These are phyloP conservation scores for Boletellus emodensis DNA, from an alignment of 768 basidiomycete species.

Conservation along the genomic window DNA sequence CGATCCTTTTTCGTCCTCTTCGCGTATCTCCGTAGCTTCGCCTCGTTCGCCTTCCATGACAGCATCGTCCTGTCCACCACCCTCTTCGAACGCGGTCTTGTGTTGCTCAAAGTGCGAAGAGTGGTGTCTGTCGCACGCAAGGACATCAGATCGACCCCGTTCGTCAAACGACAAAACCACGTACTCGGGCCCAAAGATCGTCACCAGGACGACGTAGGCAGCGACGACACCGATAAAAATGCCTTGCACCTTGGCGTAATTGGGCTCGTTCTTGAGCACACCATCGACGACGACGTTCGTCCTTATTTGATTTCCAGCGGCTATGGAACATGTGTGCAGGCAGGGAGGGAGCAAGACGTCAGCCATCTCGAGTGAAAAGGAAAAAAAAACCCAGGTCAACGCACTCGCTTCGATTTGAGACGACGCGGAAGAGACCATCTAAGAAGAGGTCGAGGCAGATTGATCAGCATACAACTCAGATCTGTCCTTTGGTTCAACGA, in stretches of 20 bases:
- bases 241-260: conserved; percentile 81
- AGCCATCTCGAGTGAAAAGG: no score
- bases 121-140: conserved; percentile 47
- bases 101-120: conserved; percentile 81
- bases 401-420: conserved; percentile 44
- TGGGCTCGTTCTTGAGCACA: conserved; percentile 39
- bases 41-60: conserved; percentile 31
- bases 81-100: conserved; percentile 75
- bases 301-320: conserved; percentile 53
- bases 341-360: no score
- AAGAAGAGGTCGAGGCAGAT: background rate
- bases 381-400: conserved; percentile 1
- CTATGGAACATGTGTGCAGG: conserved; percentile 23
- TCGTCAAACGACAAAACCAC: no score
- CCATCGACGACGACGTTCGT: conserved; percentile 47
- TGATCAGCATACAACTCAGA: background rate
- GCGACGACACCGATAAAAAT: conserved; percentile 83
- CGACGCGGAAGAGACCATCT: conserved; percentile 68
- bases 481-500: background rate
- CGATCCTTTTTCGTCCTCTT: conserved; percentile 20
- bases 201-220: conserved; percentile 70
- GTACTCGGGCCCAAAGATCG: conserved; percentile 74
- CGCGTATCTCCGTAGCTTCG: conserved; percentile 4
- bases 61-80: conserved; percentile 55
- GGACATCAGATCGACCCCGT: no score